These are phyloP conservation scores for Ustilago bromivora DNA, from an alignment of 1,284 basidiomycete species.

Conservation along the genomic window DNA sequence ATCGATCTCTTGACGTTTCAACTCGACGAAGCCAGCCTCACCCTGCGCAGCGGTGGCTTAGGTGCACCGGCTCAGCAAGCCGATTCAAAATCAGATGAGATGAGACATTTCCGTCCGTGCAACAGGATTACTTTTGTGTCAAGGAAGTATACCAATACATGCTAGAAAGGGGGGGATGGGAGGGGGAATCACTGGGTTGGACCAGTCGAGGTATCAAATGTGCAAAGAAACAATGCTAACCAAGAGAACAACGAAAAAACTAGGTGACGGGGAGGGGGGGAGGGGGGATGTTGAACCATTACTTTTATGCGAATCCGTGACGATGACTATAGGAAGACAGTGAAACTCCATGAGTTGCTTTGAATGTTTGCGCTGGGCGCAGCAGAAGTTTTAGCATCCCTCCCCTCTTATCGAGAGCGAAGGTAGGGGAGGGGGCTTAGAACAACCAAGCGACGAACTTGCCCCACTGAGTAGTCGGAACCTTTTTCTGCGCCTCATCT, in stretches of 20 bases:
- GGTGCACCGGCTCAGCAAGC: too few relatives aligned
- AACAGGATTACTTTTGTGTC: too few relatives aligned
- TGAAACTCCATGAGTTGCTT: background rate
- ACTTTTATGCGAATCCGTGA: background rate
- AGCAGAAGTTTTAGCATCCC: background rate
- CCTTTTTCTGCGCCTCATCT: conserved; percentile 26
- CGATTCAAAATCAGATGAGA: too few relatives aligned
- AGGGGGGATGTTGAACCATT: conserved; percentile 30
- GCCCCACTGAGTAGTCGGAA: conserved; percentile 27
- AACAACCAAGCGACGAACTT: conserved; percentile 51
- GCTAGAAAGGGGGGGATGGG: background rate
- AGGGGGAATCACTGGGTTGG: conserved; percentile 34
- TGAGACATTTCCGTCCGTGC: too few relatives aligned
- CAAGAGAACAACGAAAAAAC: background rate
- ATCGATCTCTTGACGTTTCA: too few relatives aligned
- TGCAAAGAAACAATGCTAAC: background rate
- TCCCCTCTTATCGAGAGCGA: background rate
- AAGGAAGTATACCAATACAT: too few relatives aligned
- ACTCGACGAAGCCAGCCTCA: too few relatives aligned
- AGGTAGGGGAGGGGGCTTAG: conserved; percentile 9
- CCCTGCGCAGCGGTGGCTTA: too few relatives aligned
- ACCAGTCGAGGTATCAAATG: conserved; percentile 24
- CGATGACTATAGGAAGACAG: background rate
- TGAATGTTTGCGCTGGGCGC: background rate
- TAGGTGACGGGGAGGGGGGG: background rate